phyloP scores from a whole-genome alignment of 306 rosid species.

The Acacia confusa region DNA sequence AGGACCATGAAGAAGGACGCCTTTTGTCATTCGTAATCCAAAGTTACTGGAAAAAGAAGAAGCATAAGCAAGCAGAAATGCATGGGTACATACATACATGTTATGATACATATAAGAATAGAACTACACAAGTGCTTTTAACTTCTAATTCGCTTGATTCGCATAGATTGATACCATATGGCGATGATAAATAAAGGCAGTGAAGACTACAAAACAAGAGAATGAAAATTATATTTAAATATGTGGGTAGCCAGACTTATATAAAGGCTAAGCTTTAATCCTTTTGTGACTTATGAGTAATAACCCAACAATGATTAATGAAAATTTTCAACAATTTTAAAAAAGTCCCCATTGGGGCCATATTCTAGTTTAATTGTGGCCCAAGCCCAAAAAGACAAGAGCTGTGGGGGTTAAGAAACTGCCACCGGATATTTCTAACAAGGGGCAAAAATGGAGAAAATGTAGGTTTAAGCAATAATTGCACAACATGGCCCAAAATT shows the following conservation, averaged over 20 bases:
- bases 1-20: slow-evolving; percentile 94
- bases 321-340: not conserved
- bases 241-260: not conserved
- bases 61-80: slow-evolving; percentile 31
- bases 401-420: not conserved
- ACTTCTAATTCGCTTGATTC: slow-evolving; percentile 23
- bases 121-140: slow-evolving; percentile 3
- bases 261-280: not conserved
- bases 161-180: slow-evolving; percentile 10
- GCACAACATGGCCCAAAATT: not conserved
- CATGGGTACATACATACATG: slow-evolving; percentile 14
- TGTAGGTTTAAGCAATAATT: no score
- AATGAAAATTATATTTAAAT: not conserved
- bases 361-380: not conserved
- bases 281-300: not conserved
- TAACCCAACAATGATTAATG: slow-evolving; percentile 4
- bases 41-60: slow-evolving; percentile 47
- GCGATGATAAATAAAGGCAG: not conserved
- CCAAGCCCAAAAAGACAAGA: not conserved
- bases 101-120: slow-evolving; percentile 9
- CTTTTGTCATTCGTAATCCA: slow-evolving; percentile 79
- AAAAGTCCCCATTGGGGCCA: not conserved
- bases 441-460: not conserved
- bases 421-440: not conserved
- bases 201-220: not conserved